Evolutionary conservation across 148 eudicot species (phyloP), one percentile per base, ranked within the genome.

Genomic region (Polygonum maritimum): DNA sequence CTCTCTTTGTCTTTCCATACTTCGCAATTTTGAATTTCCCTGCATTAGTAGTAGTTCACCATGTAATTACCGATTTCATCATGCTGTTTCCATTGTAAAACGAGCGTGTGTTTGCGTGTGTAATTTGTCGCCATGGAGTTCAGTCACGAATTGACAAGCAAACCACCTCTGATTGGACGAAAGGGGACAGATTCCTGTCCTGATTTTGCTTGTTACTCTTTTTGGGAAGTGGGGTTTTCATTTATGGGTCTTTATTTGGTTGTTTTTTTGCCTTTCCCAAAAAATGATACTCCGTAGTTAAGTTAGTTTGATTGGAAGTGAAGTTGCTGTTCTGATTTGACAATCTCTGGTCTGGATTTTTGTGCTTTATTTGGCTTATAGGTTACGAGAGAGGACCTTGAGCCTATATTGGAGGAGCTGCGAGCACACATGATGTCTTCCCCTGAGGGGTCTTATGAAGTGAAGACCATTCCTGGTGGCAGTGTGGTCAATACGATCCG

Each of bases 401-500:
- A 92, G 78, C 83, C 81, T 78, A 86, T 92, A 82, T 78, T 95
- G 39, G 76, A 52, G 22, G 89, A 89, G 82, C 82, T 95, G 77
- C 84, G 87, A 54, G 74, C 83, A 49, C 94, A 92, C 81, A 80
- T 84, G 75, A 75, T 83, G 35, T 82, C 87, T 35, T 81, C 81
- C 26, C 79, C 88, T 21, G 86, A 87, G 45, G 91, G 75, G 63
- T 40, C 79, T 26, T 83, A 87, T 80, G 83, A 93, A 41, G 62
- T 90, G 40, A 95, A 80, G 81, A 88, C 98, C 49, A 92, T 87
- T 15, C 98, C 97, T 74, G 99, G 97, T 26, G 99, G 99, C 11
- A 95, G 97, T 84, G 97, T 95, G 75, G 91, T 97, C 16, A 95
- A 95, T 80, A 95, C 99, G 9, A 85, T 95, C 79, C 85, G 99